These are phyloP conservation scores for Pseudogymnoascus sp. DNA, from an alignment of 2,329 filamentous ascomycete genomes.

Conservation along the genomic window DNA sequence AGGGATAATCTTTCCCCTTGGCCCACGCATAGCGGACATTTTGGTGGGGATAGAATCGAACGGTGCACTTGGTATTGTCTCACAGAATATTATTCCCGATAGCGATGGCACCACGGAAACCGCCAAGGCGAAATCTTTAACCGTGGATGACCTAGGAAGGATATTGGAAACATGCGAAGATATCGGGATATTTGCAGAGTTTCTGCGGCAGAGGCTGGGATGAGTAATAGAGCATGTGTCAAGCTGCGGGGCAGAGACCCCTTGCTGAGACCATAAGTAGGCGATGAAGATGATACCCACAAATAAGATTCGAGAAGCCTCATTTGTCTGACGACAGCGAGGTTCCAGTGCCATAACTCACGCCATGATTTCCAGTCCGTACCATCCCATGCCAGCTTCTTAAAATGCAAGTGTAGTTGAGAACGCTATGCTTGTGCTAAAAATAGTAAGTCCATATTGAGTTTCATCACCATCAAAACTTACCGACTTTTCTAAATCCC, in stretches of 20 bases:
- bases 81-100: constrained; percentile 23
- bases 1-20: constrained; percentile 23
- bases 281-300: constrained; percentile 4
- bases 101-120: constrained; percentile 12
- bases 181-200: constrained; percentile 44
- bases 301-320: background rate
- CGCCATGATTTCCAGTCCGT: background rate
- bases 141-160: constrained; percentile 30
- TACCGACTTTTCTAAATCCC: background rate
- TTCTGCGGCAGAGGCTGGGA: constrained; percentile 30
- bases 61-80: constrained; percentile 23
- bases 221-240: constrained; percentile 9
- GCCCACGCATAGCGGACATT: constrained; percentile 24
- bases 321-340: background rate
- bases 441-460: background rate
- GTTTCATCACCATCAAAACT: background rate
- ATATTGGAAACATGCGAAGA: constrained; percentile 40
- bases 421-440: background rate
- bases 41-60: constrained; percentile 25
- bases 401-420: background rate
- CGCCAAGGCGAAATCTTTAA: constrained; percentile 16
- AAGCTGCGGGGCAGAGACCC: background rate
- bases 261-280: background rate
- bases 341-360: background rate
- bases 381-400: background rate